A percentile compares a stretch with the other conserved stretches of the same genome.
Evolutionary conservation across 371 early-diverging fungal genomes (phyloP).

Genomic region (Mitosporidium daphniae): DNA sequence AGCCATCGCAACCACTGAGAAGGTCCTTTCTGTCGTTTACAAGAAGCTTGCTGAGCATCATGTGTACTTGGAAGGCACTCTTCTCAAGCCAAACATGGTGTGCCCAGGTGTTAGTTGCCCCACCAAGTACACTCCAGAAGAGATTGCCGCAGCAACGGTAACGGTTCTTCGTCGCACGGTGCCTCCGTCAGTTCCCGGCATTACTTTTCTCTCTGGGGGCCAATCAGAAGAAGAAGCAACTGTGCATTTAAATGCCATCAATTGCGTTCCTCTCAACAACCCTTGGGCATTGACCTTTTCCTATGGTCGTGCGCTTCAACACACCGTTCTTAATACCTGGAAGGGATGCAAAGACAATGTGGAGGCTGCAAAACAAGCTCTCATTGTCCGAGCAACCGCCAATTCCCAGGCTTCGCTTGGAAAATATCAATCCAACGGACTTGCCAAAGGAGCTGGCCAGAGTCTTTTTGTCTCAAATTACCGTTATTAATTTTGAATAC

Average conservation of each 20-base stretch:
- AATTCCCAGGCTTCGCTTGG: constrained; percentile 13
- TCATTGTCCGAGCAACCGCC: constrained; percentile 12
- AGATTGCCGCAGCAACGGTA: constrained; percentile 14
- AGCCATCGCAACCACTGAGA: constrained; percentile 10
- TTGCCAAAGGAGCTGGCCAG: constrained; percentile 6
- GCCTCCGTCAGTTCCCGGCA: constrained; percentile 17
- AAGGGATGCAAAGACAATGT: constrained; percentile 14
- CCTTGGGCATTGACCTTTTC: constrained; percentile 22
- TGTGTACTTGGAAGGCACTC: constrained; percentile 18
- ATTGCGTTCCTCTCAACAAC: constrained; percentile 6
- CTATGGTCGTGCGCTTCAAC: constrained; percentile 23
- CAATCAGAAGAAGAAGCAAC: constrained; percentile 19
- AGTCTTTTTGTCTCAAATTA: constrained; percentile 10
- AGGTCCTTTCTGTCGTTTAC: constrained; percentile 14
- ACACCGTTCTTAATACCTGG: constrained; percentile 16
- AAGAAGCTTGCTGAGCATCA: constrained; percentile 12
- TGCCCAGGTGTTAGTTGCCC: constrained; percentile 13
- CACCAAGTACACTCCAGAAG: constrained; percentile 10
- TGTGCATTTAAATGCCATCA: constrained; percentile 13
- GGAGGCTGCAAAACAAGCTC: constrained; percentile 13
- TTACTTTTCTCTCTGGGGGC: constrained; percentile 26
- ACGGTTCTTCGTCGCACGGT: constrained; percentile 15
- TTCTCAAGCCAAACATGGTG: constrained; percentile 23
- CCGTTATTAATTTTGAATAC: constrained; percentile 1
- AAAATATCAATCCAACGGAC: constrained; percentile 9